A percentile compares a stretch with the other conserved stretches of the same genome.
These are phyloP conservation scores for Gossypioides kirkii DNA, from an alignment of 345 rosid species.

Conservation along the genomic window DNA sequence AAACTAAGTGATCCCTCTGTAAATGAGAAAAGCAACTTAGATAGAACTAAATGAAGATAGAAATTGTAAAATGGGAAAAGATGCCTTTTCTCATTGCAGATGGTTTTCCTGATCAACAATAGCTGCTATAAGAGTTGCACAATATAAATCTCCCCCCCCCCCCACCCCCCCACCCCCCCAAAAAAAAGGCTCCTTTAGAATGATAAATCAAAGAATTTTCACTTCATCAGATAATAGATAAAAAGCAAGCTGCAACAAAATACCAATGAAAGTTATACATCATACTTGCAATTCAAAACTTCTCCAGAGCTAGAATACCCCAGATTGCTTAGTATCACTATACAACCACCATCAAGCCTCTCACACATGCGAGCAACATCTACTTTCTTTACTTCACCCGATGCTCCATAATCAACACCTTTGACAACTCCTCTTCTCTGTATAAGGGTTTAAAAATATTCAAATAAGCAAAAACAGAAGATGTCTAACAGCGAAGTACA, in stretches of 20 bases:
- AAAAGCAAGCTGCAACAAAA: constrained; percentile 6
- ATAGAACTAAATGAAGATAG: neutral
- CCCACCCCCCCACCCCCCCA: neutral
- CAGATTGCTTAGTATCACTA: constrained; percentile 79
- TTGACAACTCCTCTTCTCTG: constrained; percentile 93
- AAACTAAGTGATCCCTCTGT: neutral
- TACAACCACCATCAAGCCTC: constrained; percentile 83
- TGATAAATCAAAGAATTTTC: neutral
- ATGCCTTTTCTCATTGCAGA: neutral
- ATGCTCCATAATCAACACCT: constrained; percentile 94
- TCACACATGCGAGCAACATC: constrained; percentile 76
- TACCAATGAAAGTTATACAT: constrained; percentile 12
- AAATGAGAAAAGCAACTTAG: neutral
- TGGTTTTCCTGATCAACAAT: neutral
- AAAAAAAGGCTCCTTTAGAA: neutral
- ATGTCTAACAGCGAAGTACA: neutral
- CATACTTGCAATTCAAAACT: constrained; percentile 98
- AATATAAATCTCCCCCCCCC: neutral
- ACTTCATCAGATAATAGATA: neutral
- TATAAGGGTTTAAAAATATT: constrained; percentile 18
- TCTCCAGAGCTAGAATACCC: constrained; percentile 96
- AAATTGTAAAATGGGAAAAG: neutral
- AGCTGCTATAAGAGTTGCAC: neutral
- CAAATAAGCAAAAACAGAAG: constrained; percentile 10
- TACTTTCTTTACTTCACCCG: constrained; percentile 91